Evolutionary conservation across 345 rosid genomes (phyloP).

Genomic region (Nasturtium officinale): DNA sequence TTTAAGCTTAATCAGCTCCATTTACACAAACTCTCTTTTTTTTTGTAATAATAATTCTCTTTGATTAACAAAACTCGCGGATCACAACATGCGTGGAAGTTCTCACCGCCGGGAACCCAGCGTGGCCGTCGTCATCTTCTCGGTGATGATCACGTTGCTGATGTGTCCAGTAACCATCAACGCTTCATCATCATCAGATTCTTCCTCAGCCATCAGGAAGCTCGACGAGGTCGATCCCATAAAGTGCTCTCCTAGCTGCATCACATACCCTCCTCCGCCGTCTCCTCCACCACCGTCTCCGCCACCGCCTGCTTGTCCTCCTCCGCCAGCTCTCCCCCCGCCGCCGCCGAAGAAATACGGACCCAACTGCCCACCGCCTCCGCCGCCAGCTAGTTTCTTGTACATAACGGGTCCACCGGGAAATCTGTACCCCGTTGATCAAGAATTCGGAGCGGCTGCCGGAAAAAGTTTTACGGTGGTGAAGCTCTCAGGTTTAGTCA

Average conservation of each 20-base stretch:
- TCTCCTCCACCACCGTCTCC: slow-evolving; percentile 50
- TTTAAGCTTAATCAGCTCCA: slow-evolving; percentile 6
- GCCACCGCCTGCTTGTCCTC: slow-evolving; percentile 46
- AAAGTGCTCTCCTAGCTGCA: slow-evolving; percentile 60
- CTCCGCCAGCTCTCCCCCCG: slow-evolving; percentile 52
- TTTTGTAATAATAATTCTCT: slow-evolving; percentile 4
- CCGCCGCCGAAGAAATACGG: slow-evolving; percentile 50
- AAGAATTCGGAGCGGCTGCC: slow-evolving; percentile 42
- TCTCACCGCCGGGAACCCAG: slow-evolving; percentile 17
- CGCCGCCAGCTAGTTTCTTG: slow-evolving; percentile 51
- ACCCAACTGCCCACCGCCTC: slow-evolving; percentile 64
- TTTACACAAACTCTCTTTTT: background rate
- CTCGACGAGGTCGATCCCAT: slow-evolving; percentile 44
- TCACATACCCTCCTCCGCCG: slow-evolving; percentile 59
- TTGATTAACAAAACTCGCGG: slow-evolving; percentile 4
- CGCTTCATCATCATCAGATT: slow-evolving; percentile 31
- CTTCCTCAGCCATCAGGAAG: slow-evolving; percentile 24
- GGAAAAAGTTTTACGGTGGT: slow-evolving; percentile 26
- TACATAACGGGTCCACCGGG: slow-evolving; percentile 73
- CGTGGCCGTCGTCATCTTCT: slow-evolving; percentile 2
- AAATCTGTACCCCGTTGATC: slow-evolving; percentile 56
- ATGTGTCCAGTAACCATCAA: slow-evolving; percentile 35
- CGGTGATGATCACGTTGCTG: slow-evolving; percentile 39
- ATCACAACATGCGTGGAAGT: slow-evolving; percentile 29
- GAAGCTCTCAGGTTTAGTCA: slow-evolving; percentile 45